Evolutionary conservation across 768 basidiomycete genomes (phyloP).

Genomic region (Cantharellus anzutake): DNA sequence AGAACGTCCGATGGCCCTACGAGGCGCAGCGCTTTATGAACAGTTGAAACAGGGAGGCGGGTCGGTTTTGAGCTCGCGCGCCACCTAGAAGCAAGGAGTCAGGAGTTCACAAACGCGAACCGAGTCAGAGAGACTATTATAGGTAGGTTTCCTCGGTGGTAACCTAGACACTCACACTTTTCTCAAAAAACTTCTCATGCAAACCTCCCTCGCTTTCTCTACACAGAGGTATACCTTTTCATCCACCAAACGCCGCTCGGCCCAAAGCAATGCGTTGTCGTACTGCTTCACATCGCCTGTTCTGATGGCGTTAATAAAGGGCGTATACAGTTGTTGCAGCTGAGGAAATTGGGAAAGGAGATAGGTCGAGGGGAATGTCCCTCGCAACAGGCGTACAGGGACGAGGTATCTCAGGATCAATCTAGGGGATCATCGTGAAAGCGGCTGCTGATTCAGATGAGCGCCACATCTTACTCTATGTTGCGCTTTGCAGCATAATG

Average conservation of each 20-base stretch:
- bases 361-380: constrained; percentile 59
- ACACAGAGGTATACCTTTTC: constrained; percentile 73
- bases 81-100: constrained; percentile 36
- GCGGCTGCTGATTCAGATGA: constrained; percentile 1
- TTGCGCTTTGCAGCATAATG: constrained; percentile 49
- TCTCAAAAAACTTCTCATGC: constrained; percentile 58
- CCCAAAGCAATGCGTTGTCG: constrained; percentile 48
- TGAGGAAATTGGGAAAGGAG: constrained; percentile 29
- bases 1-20: constrained; percentile 42
- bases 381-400: constrained; percentile 72
- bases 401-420: constrained; percentile 83
- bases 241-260: constrained; percentile 57
- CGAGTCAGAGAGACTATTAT: too few relatives aligned
- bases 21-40: constrained; percentile 54
- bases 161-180: constrained; percentile 19
- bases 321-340: constrained; percentile 33
- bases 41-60: constrained; percentile 63
- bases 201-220: constrained; percentile 76
- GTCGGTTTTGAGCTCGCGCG: constrained; percentile 50
- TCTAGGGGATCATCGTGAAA: constrained; percentile 22
- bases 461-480: constrained; percentile 44
- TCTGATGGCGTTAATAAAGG: constrained; percentile 66
- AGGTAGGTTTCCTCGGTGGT: neutral
- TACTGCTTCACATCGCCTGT: constrained; percentile 61
- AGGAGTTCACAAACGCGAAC: neutral